phyloP scores from a whole-genome alignment of 176 grass and related monocot species.

The Neostapfia colusana region DNA sequence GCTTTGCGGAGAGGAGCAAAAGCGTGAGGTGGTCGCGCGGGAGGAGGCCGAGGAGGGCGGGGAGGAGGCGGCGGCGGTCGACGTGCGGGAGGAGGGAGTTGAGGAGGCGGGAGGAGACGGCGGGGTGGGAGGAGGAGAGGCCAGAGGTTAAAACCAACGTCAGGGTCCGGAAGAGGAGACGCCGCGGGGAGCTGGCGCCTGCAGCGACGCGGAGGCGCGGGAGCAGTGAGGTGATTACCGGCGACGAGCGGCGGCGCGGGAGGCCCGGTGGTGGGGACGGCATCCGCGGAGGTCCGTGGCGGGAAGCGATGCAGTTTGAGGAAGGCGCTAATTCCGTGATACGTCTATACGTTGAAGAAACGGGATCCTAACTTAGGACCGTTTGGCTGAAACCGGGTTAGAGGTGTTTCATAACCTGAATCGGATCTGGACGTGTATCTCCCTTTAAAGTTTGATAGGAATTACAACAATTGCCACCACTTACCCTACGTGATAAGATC shows the following conservation, averaged over 20 bases:
- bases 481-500: too few species aligned
- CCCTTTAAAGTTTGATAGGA: too few species aligned
- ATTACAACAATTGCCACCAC: too few species aligned
- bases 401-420: too few species aligned
- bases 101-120: conserved; percentile 44
- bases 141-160: conserved; percentile 45
- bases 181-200: neutral
- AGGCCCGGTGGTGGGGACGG: neutral
- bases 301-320: neutral
- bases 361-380: too few species aligned
- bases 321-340: too few species aligned
- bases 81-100: conserved; percentile 53
- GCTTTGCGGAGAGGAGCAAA: conserved; percentile 42
- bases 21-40: conserved; percentile 46
- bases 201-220: conserved; percentile 30
- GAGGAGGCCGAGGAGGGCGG: conserved; percentile 45
- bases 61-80: conserved; percentile 22
- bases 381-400: too few species aligned
- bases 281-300: neutral
- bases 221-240: conserved; percentile 3
- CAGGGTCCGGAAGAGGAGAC: conserved; percentile 44
- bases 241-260: conserved; percentile 7
- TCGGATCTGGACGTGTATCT: too few species aligned
- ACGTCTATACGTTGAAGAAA: too few species aligned
- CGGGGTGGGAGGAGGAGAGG: conserved; percentile 32